Conservation (phyloP, 2,329 filamentous ascomycete species). For the Clonostachys solani region DNA sequence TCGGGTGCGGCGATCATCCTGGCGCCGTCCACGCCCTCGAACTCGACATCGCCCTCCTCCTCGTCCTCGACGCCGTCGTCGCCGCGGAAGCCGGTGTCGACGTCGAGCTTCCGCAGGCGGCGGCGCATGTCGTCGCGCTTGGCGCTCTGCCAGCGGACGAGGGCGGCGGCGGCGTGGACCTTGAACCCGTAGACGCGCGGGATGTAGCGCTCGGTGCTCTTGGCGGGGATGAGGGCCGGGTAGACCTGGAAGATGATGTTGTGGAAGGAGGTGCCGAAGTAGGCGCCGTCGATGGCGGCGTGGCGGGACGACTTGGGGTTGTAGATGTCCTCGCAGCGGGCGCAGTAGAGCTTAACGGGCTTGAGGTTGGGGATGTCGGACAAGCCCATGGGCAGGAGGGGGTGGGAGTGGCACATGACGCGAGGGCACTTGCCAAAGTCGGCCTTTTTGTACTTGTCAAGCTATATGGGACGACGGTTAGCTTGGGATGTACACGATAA, state of each 20-base stretch:
- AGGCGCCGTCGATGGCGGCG: constrained; percentile 91
- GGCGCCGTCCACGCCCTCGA: constrained; percentile 26
- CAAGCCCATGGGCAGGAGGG: constrained; percentile 90
- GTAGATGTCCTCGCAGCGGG: constrained; percentile 96
- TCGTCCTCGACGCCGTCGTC: constrained; percentile 58
- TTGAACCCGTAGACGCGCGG: constrained; percentile 94
- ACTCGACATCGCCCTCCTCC: constrained; percentile 42
- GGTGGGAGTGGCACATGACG: constrained; percentile 90
- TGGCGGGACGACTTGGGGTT: constrained; percentile 97
- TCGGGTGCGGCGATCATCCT: neutral
- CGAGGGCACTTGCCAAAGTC: constrained; percentile 98
- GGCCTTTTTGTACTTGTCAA: constrained; percentile 97
- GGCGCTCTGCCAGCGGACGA: constrained; percentile 86
- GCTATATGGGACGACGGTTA: constrained; percentile 43
- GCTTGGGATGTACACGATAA: neutral
- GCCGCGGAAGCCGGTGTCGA: constrained; percentile 79
- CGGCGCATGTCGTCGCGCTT: constrained; percentile 79
- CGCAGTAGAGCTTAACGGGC: constrained; percentile 95
- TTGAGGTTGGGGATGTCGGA: constrained; percentile 84
- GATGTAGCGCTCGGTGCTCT: constrained; percentile 81
- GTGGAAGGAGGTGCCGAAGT: constrained; percentile 97
- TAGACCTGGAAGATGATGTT: constrained; percentile 99
- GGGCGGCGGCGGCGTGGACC: constrained; percentile 82
- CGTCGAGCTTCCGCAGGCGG: constrained; percentile 63
- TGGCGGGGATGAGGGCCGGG: constrained; percentile 80